Conservation (phyloP, 768 basidiomycete species). For the Amanita molliuscula region DNA sequence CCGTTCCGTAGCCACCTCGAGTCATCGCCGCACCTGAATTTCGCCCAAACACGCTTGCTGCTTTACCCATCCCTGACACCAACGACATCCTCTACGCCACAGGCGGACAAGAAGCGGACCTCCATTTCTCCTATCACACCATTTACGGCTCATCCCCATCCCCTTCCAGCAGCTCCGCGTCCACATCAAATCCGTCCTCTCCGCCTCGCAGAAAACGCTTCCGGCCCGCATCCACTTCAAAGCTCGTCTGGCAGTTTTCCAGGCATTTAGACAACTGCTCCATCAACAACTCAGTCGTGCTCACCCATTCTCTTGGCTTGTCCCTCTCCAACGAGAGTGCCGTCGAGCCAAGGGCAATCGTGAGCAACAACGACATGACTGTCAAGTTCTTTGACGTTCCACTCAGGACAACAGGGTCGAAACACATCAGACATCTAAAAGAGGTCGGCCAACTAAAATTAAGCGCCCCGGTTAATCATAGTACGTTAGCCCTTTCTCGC, state of each 20-base stretch:
- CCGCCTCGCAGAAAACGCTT: slow-evolving; percentile 15
- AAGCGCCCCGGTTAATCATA: slow-evolving; percentile 73
- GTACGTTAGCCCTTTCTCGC: slow-evolving; percentile 30
- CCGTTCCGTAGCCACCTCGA: slow-evolving; percentile 26
- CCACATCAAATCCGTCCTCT: slow-evolving; percentile 17
- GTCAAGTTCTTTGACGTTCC: slow-evolving; percentile 77
- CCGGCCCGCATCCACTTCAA: slow-evolving; percentile 7
- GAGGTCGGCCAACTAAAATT: slow-evolving; percentile 46
- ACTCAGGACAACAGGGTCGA: slow-evolving; percentile 32
- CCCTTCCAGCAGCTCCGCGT: neutral
- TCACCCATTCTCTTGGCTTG: slow-evolving; percentile 51
- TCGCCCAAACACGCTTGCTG: slow-evolving; percentile 52
- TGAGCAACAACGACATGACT: slow-evolving; percentile 81
- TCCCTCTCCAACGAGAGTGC: slow-evolving; percentile 52
- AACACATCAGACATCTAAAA: slow-evolving; percentile 24
- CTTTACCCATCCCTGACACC: slow-evolving; percentile 38
- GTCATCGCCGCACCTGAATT: slow-evolving; percentile 45
- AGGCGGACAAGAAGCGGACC: slow-evolving; percentile 64
- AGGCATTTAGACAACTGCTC: slow-evolving; percentile 41
- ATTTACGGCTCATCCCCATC: slow-evolving; percentile 8
- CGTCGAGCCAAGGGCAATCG: slow-evolving; percentile 64
- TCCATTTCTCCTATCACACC: slow-evolving; percentile 46
- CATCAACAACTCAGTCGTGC: slow-evolving; percentile 71
- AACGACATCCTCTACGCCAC: slow-evolving; percentile 60
- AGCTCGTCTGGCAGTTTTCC: slow-evolving; percentile 43